phyloP scores from a whole-genome alignment of 177 flowering plant genomes.

The Telopea speciosissima region DNA sequence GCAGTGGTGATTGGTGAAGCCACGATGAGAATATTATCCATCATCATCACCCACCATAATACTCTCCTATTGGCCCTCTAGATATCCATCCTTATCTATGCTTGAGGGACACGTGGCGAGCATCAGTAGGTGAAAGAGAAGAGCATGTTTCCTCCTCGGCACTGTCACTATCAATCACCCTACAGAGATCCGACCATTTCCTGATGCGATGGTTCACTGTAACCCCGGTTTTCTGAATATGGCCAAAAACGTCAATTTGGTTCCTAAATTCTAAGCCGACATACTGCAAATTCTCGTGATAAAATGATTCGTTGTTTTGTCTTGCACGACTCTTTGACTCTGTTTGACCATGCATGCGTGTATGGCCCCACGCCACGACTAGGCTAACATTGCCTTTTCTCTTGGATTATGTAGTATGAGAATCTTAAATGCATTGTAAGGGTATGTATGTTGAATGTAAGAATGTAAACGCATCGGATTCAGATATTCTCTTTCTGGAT shows the following conservation, averaged over 20 bases:
- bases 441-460: too few relatives aligned
- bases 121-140: neutral
- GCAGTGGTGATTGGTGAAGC: too few relatives aligned
- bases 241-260: neutral
- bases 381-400: too few relatives aligned
- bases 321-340: neutral
- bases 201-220: too few relatives aligned
- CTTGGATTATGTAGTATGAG: too few relatives aligned
- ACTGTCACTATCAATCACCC: neutral
- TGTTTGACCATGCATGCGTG: neutral
- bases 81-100: neutral
- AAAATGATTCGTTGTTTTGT: neutral
- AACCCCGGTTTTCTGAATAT: neutral
- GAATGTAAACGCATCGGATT: too few relatives aligned
- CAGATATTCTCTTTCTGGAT: too few relatives aligned
- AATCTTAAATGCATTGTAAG: too few relatives aligned
- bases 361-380: neutral
- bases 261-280: neutral
- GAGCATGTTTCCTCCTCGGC: neutral
- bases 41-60: neutral
- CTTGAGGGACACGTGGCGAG: neutral
- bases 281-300: neutral
- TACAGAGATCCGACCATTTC: neutral
- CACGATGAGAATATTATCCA: too few relatives aligned
- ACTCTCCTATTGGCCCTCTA: neutral